These are phyloP conservation scores for Trichoderma semiorbis DNA, from an alignment of 2,329 filamentous ascomycete species.

Conservation along the genomic window DNA sequence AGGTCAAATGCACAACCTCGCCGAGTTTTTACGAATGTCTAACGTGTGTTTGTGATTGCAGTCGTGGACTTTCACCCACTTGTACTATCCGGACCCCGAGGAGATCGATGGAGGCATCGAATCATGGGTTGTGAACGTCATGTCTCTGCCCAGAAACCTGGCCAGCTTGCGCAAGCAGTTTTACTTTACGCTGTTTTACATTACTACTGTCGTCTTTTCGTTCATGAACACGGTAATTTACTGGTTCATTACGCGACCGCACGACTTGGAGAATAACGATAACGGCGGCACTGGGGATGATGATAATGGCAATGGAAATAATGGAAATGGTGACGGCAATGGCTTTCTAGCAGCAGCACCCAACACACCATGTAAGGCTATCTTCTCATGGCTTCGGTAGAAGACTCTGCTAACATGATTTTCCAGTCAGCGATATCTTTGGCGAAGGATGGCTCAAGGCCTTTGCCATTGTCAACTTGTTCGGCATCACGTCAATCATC, in stretches of 20 bases:
- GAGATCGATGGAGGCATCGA: slow-evolving; percentile 36
- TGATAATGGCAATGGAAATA: neutral
- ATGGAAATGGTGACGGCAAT: neutral
- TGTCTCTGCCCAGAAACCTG: slow-evolving; percentile 46
- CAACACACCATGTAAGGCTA: slow-evolving; percentile 11
- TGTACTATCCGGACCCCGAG: slow-evolving; percentile 44
- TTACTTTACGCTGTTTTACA: slow-evolving; percentile 51
- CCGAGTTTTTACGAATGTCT: neutral
- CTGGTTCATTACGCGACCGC: slow-evolving; percentile 42
- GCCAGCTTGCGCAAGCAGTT: slow-evolving; percentile 41
- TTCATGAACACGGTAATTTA: slow-evolving; percentile 51
- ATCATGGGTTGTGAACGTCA: slow-evolving; percentile 35
- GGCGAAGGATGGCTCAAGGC: slow-evolving; percentile 46
- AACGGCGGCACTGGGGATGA: neutral
- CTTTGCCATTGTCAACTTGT: slow-evolving; percentile 47
- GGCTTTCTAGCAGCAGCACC: neutral
- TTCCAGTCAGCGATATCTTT: slow-evolving; percentile 45
- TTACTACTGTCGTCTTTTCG: slow-evolving; percentile 42
- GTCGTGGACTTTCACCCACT: slow-evolving; percentile 52
- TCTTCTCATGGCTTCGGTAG: neutral
- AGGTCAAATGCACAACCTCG: slow-evolving; percentile 25
- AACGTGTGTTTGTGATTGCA: slow-evolving; percentile 23
- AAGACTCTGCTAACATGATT: slow-evolving; percentile 21
- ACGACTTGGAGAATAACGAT: slow-evolving; percentile 22
- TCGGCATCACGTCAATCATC: slow-evolving; percentile 41